phyloP scores from a whole-genome alignment of 768 basidiomycete species.

The Pleurotus giganteus region DNA sequence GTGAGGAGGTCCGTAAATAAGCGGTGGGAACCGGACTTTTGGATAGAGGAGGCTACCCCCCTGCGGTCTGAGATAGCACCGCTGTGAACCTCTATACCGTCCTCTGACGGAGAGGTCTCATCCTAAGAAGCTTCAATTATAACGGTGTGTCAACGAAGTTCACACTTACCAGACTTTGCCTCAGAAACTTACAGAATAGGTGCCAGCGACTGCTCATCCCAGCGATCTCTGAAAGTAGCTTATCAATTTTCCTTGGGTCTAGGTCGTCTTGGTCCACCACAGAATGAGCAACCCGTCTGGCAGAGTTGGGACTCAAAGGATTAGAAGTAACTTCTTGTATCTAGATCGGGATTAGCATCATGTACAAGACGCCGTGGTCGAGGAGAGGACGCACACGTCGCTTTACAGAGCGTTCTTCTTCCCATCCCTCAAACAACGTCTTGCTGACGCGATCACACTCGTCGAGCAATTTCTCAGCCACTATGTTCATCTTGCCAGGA shows the following conservation, averaged over 20 bases:
- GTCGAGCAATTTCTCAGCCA: constrained; percentile 70
- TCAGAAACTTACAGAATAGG: constrained; percentile 84
- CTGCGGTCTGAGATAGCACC: neutral
- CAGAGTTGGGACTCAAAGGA: constrained; percentile 25
- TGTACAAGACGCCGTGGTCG: neutral
- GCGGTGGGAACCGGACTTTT: constrained; percentile 50
- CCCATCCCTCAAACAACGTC: constrained; percentile 79
- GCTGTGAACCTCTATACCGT: constrained; percentile 10
- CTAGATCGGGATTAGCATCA: neutral
- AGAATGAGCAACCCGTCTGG: constrained; percentile 26
- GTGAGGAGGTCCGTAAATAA: constrained; percentile 66
- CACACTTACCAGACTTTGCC: constrained; percentile 62
- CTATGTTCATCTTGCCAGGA: constrained; percentile 76
- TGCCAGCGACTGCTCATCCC: constrained; percentile 93
- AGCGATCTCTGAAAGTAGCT: constrained; percentile 81
- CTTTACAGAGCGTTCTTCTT: constrained; percentile 82
- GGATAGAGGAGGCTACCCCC: constrained; percentile 29
- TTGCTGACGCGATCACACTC: constrained; percentile 87
- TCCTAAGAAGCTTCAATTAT: constrained; percentile 15
- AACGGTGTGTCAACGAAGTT: neutral
- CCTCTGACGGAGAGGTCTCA: constrained; percentile 17
- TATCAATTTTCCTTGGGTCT: constrained; percentile 92
- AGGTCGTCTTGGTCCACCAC: constrained; percentile 55
- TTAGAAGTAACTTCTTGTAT: constrained; percentile 1
- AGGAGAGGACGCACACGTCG: constrained; percentile 54